These are phyloP conservation scores for Lactarius tabidus DNA, from an alignment of 768 basidiomycete genomes.

Conservation along the genomic window DNA sequence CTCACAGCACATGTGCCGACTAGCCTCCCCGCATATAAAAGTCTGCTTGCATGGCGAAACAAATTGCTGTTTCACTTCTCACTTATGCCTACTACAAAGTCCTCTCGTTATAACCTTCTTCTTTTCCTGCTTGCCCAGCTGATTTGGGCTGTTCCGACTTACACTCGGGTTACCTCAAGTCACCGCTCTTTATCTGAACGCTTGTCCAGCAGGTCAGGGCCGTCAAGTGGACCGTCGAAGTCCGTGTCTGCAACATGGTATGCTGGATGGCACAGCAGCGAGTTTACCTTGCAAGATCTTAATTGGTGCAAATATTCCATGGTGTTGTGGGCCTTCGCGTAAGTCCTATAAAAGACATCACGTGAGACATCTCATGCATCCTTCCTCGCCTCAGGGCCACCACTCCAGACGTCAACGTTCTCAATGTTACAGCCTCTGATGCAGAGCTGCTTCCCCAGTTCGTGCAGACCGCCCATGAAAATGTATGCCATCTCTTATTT, in stretches of 20 bases:
- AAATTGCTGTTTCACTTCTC: background rate
- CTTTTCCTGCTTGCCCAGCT: background rate
- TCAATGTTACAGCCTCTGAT: slow-evolving; percentile 31
- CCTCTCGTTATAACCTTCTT: background rate
- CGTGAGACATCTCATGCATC: background rate
- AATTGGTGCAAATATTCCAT: slow-evolving; percentile 52
- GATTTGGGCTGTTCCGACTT: background rate
- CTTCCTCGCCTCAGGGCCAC: background rate
- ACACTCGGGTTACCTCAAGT: background rate
- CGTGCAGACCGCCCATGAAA: slow-evolving; percentile 24
- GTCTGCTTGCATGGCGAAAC: background rate
- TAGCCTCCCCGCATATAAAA: background rate
- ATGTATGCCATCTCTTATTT: slow-evolving; percentile 17
- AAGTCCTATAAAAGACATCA: slow-evolving; percentile 29
- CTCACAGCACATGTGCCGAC: too few relatives aligned
- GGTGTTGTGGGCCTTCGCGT: slow-evolving; percentile 62
- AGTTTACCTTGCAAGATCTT: slow-evolving; percentile 42
- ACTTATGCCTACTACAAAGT: background rate
- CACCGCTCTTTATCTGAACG: too few relatives aligned
- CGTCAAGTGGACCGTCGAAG: background rate
- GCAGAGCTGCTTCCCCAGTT: slow-evolving; percentile 27
- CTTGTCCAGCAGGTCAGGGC: too few relatives aligned
- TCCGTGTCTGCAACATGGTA: slow-evolving; percentile 51
- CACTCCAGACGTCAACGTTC: slow-evolving; percentile 23
- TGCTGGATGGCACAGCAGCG: slow-evolving; percentile 45